A percentile compares a stretch with the other conserved stretches of the same genome.
These are phyloP conservation scores for Aureobasidium sp. DNA, from an alignment of 2,329 filamentous ascomycete species.

Conservation along the genomic window DNA sequence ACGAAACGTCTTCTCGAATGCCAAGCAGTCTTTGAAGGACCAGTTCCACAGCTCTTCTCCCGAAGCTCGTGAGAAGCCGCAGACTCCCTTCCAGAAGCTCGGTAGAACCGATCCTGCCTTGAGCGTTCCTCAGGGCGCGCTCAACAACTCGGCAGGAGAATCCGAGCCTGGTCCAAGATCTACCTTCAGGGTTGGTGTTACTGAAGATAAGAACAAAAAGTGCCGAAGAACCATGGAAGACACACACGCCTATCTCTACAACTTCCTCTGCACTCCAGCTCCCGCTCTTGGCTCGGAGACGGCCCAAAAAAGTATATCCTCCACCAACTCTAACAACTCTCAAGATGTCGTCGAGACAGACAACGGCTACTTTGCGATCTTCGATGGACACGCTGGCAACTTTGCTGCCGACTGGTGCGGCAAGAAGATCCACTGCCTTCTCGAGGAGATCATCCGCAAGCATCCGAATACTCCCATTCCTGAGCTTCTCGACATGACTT, in stretches of 20 bases:
- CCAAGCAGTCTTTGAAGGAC: slow-evolving; percentile 68
- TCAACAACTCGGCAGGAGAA: slow-evolving; percentile 96
- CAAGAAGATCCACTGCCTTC: slow-evolving; percentile 89
- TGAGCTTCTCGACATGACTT: slow-evolving; percentile 91
- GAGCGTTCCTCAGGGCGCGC: slow-evolving; percentile 77
- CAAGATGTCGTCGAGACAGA: slow-evolving; percentile 76
- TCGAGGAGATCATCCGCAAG: slow-evolving; percentile 87
- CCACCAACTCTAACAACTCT: slow-evolving; percentile 24
- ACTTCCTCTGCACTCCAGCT: slow-evolving; percentile 83
- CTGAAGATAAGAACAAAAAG: slow-evolving; percentile 97
- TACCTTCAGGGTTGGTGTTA: slow-evolving; percentile 91
- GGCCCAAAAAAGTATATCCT: slow-evolving; percentile 18
- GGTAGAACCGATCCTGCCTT: slow-evolving; percentile 81
- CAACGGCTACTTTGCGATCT: slow-evolving; percentile 98
- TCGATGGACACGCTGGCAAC: slow-evolving; percentile 93
- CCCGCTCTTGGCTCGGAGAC: slow-evolving; percentile 44
- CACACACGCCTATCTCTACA: slow-evolving; percentile 96
- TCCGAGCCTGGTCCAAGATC: slow-evolving; percentile 81
- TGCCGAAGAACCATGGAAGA: slow-evolving; percentile 99
- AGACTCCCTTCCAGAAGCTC: slow-evolving; percentile 73
- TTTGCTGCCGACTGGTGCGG: slow-evolving; percentile 99
- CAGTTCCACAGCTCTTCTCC: slow-evolving; percentile 25
- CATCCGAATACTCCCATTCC: slow-evolving; percentile 86
- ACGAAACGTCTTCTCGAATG: slow-evolving; percentile 78
- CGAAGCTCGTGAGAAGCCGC: slow-evolving; percentile 27